Evolutionary conservation across 2,329 filamentous ascomycete species (phyloP).

Genomic region (Xylariaceae sp.): DNA sequence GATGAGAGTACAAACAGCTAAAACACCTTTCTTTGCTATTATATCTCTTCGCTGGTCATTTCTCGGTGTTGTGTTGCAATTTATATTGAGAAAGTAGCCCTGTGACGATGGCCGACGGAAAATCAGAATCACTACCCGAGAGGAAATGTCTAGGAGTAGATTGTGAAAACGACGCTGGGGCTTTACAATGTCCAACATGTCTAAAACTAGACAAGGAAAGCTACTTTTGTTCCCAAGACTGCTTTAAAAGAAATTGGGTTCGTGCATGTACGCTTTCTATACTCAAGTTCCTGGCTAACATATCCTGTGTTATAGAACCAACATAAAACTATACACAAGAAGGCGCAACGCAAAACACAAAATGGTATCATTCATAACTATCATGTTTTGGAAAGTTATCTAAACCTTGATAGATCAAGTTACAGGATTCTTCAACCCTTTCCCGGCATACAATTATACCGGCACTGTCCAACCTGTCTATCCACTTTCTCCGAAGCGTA

Average conservation of each 20-base stretch:
- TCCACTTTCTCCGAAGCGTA: conserved; percentile 74
- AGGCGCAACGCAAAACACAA: conserved; percentile 54
- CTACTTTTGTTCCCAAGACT: conserved; percentile 98
- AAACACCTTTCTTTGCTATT: background rate
- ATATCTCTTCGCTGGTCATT: background rate
- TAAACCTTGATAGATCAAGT: conserved; percentile 77
- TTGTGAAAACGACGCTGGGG: conserved; percentile 84
- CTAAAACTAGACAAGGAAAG: conserved; percentile 88
- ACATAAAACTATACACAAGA: conserved; percentile 86
- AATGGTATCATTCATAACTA: conserved; percentile 74
- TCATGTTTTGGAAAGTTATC: conserved; percentile 66
- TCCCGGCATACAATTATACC: conserved; percentile 83
- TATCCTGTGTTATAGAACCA: conserved; percentile 61
- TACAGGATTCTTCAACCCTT: conserved; percentile 89
- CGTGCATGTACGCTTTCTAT: conserved; percentile 36
- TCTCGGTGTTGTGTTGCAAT: no score
- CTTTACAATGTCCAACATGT: conserved; percentile 92
- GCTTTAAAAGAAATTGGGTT: conserved; percentile 99
- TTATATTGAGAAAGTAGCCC: background rate
- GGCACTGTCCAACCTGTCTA: conserved; percentile 86
- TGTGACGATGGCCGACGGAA: background rate
- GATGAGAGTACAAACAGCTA: background rate
- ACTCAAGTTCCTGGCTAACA: background rate
- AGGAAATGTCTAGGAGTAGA: conserved; percentile 80
- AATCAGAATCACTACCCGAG: conserved; percentile 55